A percentile compares a stretch with the other conserved stretches of the same genome.
Evolutionary conservation across 2,329 filamentous ascomycete genomes (phyloP).

Genomic region (Hypoxylon sp.): DNA sequence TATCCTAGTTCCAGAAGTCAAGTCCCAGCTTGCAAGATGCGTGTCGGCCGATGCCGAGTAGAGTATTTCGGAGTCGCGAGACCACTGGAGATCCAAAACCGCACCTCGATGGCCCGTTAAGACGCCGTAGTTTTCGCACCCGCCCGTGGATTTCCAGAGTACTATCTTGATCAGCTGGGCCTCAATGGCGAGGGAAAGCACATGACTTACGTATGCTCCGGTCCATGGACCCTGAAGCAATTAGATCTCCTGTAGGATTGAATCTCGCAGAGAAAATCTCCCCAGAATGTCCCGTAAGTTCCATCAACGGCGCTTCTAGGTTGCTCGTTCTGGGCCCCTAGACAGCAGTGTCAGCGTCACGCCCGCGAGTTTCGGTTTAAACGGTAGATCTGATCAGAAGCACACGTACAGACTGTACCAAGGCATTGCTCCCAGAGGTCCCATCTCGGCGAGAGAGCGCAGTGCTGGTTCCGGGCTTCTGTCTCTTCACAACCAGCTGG

Average conservation of each 20-base stretch:
- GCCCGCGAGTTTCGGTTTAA: not conserved
- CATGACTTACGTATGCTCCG: conserved; percentile 80
- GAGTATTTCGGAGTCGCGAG: conserved; percentile 89
- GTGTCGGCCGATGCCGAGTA: conserved; percentile 95
- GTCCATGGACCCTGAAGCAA: conserved; percentile 97
- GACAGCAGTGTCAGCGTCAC: conserved; percentile 39
- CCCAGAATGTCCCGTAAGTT: conserved; percentile 84
- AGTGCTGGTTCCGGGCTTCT: conserved; percentile 73
- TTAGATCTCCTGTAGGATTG: conserved; percentile 86
- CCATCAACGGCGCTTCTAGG: conserved; percentile 93
- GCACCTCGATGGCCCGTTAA: conserved; percentile 92
- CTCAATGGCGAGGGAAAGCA: not conserved
- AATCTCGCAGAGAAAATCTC: conserved; percentile 95
- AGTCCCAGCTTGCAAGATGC: conserved; percentile 94
- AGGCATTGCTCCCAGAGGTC: conserved; percentile 59
- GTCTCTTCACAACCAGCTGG: conserved; percentile 90
- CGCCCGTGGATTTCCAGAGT: conserved; percentile 92
- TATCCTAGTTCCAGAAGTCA: conserved; percentile 92
- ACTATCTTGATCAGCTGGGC: conserved; percentile 65
- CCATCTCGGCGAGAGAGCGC: conserved; percentile 67
- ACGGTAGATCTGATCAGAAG: not conserved
- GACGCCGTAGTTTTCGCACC: conserved; percentile 94
- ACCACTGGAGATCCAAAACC: conserved; percentile 94
- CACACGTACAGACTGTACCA: conserved; percentile 66
- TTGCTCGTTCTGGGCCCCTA: conserved; percentile 85